A percentile compares a stretch with the other conserved stretches of the same genome.
Evolutionary conservation across 106 monocot species (phyloP).

Genomic region (Cymbidium sinense): DNA sequence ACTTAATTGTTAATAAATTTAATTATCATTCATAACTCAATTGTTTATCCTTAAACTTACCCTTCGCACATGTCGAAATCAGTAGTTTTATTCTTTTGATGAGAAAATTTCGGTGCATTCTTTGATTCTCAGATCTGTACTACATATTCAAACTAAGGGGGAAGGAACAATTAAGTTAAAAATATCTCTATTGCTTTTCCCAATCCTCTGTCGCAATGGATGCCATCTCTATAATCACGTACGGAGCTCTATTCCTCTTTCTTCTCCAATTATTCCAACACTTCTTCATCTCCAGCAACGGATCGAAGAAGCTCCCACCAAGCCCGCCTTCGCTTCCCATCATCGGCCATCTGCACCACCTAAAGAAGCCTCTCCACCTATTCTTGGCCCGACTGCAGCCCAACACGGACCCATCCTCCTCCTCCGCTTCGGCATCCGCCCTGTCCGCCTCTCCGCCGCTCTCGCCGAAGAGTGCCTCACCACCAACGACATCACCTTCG

Average conservation of each 20-base stretch:
- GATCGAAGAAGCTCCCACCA: not conserved
- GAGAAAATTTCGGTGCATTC: too few species aligned
- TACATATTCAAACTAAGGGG: too few species aligned
- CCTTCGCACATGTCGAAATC: too few species aligned
- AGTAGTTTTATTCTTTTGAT: too few species aligned
- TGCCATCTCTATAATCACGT: too few species aligned
- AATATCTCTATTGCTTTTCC: too few species aligned
- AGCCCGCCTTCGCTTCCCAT: not conserved
- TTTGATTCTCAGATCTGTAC: too few species aligned
- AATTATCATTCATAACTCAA: too few species aligned
- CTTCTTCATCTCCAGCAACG: not conserved
- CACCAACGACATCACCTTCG: constrained; percentile 12
- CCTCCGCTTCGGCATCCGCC: constrained; percentile 16
- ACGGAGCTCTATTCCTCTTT: not conserved
- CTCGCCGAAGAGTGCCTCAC: constrained; percentile 13
- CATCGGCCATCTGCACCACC: constrained; percentile 52
- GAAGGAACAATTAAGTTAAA: too few species aligned
- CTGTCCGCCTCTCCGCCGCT: constrained; percentile 1
- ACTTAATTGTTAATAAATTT: too few species aligned
- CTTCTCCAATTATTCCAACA: not conserved
- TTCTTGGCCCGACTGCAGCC: constrained; percentile 24
- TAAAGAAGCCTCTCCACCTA: constrained; percentile 47
- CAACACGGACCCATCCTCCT: constrained; percentile 28
- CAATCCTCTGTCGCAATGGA: too few species aligned
- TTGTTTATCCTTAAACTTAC: too few species aligned